A percentile compares a stretch with the other conserved stretches of the same genome.
Evolutionary conservation across 768 basidiomycete genomes (phyloP).

Genomic region (Lactarius pseudohatsudake): DNA sequence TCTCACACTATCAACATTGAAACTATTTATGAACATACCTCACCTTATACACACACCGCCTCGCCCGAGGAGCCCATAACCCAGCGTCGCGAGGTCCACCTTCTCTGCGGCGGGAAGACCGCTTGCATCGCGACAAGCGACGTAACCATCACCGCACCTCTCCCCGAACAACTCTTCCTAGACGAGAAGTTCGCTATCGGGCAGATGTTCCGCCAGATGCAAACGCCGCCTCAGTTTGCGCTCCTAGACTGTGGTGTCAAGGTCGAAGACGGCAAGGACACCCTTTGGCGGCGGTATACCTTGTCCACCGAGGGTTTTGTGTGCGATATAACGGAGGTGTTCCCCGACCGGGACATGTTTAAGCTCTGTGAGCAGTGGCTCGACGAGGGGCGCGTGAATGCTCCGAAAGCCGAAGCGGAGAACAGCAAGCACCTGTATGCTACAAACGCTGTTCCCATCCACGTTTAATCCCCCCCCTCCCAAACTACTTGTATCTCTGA

Average conservation of each 20-base stretch:
- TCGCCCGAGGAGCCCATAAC: constrained; percentile 52
- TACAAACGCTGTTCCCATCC: constrained; percentile 12
- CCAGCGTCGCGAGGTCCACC: constrained; percentile 64
- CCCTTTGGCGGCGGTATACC: constrained; percentile 57
- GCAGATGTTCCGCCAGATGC: constrained; percentile 61
- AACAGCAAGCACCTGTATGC: constrained; percentile 25
- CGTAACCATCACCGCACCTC: constrained; percentile 57
- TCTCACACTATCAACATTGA: constrained; percentile 58
- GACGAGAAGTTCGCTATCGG: constrained; percentile 68
- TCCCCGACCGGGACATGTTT: constrained; percentile 69
- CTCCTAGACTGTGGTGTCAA: constrained; percentile 52
- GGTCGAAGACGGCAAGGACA: constrained; percentile 31
- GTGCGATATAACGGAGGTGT: constrained; percentile 68
- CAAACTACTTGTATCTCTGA: too few species aligned
- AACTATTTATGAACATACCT: constrained; percentile 53
- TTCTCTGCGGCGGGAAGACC: constrained; percentile 52
- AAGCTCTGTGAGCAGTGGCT: constrained; percentile 55
- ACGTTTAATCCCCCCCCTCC: background rate
- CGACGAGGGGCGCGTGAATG: constrained; percentile 32
- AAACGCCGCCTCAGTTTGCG: constrained; percentile 54
- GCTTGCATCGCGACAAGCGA: constrained; percentile 66
- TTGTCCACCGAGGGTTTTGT: constrained; percentile 57
- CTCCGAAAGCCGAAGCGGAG: background rate
- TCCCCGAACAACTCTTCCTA: constrained; percentile 61
- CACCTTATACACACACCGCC: constrained; percentile 35